Evolutionary conservation across 345 rosid species (phyloP).

Genomic region (Psidium friedrichsthalianum): DNA sequence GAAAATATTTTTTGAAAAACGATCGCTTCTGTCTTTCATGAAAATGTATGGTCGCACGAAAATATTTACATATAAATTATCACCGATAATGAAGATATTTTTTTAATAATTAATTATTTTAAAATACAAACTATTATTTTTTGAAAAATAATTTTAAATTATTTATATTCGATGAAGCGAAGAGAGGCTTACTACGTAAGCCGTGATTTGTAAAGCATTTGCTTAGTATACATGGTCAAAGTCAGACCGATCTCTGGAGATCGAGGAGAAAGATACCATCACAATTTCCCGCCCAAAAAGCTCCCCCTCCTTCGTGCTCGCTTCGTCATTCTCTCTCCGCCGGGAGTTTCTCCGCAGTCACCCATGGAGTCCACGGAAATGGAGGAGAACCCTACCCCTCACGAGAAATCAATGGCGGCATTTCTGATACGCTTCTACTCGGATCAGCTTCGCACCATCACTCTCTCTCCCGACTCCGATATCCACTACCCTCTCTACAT

Average conservation of each 20-base stretch:
- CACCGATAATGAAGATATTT: neutral
- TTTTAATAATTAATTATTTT: neutral
- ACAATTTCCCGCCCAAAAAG: neutral
- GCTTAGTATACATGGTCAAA: no score
- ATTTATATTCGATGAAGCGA: no score
- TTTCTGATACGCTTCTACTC: slow-evolving; percentile 46
- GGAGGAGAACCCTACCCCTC: slow-evolving; percentile 11
- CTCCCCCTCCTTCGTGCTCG: neutral
- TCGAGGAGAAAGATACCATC: neutral
- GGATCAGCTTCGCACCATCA: slow-evolving; percentile 53
- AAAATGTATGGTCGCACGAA: neutral
- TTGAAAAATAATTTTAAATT: no score
- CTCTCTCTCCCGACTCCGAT: slow-evolving; percentile 61
- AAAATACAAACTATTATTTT: neutral
- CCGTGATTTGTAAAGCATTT: no score
- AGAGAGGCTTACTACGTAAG: no score
- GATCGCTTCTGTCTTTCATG: no score
- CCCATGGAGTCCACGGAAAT: neutral
- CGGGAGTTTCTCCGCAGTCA: neutral
- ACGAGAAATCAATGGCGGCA: slow-evolving; percentile 36
- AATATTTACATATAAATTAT: neutral
- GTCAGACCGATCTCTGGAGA: neutral
- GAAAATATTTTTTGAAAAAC: neutral
- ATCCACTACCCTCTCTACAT: slow-evolving; percentile 68
- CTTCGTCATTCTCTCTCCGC: neutral